Evolutionary conservation across 768 basidiomycete genomes (phyloP).

Genomic region (Crucibulum laeve): DNA sequence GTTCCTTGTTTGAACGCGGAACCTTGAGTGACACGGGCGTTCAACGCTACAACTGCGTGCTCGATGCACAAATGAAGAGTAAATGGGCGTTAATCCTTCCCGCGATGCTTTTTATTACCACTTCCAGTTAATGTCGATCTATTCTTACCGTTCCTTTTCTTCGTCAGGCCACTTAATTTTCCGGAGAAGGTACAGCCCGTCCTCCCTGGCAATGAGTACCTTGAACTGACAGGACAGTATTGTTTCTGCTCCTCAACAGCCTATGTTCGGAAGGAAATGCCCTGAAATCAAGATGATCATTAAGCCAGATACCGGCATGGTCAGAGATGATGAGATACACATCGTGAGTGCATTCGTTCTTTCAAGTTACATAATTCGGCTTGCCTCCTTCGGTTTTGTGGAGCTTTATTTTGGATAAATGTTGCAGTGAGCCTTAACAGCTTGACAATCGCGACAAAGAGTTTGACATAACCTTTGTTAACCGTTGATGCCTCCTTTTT

Average conservation of each 20-base stretch:
- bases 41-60: no score
- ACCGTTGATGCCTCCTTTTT: neutral
- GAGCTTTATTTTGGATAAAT: no score
- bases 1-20: no score
- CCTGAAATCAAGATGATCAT: slow-evolving; percentile 45
- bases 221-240: neutral
- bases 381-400: no score
- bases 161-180: slow-evolving; percentile 59
- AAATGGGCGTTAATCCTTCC: no score
- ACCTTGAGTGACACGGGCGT: no score
- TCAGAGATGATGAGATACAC: slow-evolving; percentile 50
- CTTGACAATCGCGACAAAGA: no score
- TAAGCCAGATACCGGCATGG: slow-evolving; percentile 15
- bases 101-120: neutral
- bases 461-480: no score
- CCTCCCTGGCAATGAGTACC: neutral
- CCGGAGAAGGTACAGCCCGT: slow-evolving; percentile 45
- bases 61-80: no score
- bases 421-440: no score
- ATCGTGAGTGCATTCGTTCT: slow-evolving; percentile 32
- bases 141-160: no score
- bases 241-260: slow-evolving; percentile 27
- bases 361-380: neutral
- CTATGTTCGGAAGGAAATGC: slow-evolving; percentile 48
- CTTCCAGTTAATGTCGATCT: no score